A percentile compares a stretch with the other conserved stretches of the same genome.
These are phyloP conservation scores for Periconia sp. DNA, from an alignment of 2,329 filamentous ascomycete genomes.

Conservation along the genomic window DNA sequence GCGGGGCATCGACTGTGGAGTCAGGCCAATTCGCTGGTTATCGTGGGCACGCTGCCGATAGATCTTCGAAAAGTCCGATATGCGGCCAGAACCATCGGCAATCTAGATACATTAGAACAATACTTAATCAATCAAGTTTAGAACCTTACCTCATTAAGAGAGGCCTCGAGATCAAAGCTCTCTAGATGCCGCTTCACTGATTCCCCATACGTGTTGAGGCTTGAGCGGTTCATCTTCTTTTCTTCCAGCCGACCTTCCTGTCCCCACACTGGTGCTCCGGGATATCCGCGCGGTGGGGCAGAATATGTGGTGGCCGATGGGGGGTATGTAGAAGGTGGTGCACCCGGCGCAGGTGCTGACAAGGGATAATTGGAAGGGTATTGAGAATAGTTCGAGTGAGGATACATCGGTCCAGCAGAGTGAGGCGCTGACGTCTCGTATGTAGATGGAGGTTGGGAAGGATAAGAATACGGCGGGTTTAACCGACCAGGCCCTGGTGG, in stretches of 20 bases:
- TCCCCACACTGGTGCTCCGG: conserved; percentile 42
- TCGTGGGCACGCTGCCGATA: conserved; percentile 59
- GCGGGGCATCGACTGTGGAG: conserved; percentile 56
- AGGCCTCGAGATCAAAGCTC: conserved; percentile 64
- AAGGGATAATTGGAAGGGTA: conserved; percentile 50
- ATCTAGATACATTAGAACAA: conserved; percentile 45
- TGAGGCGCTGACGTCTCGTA: conserved; percentile 45
- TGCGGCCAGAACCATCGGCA: conserved; percentile 50
- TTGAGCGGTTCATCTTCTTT: conserved; percentile 43
- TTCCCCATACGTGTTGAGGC: conserved; percentile 49
- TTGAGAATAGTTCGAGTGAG: conserved; percentile 49
- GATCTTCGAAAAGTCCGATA: conserved; percentile 56
- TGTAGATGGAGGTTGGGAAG: conserved; percentile 39
- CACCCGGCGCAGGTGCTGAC: conserved; percentile 44
- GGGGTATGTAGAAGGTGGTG: conserved; percentile 50
- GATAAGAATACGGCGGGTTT: conserved; percentile 36
- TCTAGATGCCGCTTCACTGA: conserved; percentile 69
- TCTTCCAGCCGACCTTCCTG: conserved; percentile 46
- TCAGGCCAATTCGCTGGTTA: conserved; percentile 54
- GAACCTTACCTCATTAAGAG: conserved; percentile 55
- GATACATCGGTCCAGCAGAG: conserved; percentile 46
- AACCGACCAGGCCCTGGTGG: conserved; percentile 29
- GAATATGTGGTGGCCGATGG: conserved; percentile 47
- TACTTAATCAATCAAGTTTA: conserved; percentile 56
- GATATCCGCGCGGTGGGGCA: conserved; percentile 42